Conservation (phyloP, 225 moss, liverwort and hornwort species). For the Marchantia paleacea region DNA sequence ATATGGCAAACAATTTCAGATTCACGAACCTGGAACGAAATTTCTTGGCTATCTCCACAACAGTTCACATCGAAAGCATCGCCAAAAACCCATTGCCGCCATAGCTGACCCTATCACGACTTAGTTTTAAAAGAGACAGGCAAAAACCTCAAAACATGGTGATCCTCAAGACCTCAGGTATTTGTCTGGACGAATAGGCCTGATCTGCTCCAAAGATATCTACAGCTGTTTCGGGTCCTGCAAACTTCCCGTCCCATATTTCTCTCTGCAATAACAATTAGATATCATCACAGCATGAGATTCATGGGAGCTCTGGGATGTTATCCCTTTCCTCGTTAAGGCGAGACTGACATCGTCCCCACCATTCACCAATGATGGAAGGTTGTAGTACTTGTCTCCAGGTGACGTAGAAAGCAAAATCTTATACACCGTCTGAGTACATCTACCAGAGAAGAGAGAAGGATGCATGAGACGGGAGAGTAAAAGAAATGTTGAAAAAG, state of each 20-base stretch:
- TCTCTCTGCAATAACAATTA: conserved; percentile 68
- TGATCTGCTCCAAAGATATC: conserved; percentile 68
- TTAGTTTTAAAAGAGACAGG: conserved; percentile 30
- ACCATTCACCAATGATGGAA: background rate
- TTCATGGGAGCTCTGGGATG: too few species aligned
- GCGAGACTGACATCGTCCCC: background rate
- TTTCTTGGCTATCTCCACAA: background rate
- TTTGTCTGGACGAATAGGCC: conserved; percentile 50
- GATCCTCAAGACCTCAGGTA: conserved; percentile 66
- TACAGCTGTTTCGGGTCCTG: conserved; percentile 70
- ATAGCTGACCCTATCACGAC: conserved; percentile 28
- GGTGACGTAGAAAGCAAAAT: background rate
- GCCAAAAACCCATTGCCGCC: conserved; percentile 8
- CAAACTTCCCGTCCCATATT: conserved; percentile 82
- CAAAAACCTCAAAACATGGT: conserved; percentile 34
- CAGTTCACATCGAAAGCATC: background rate
- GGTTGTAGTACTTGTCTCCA: background rate
- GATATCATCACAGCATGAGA: background rate
- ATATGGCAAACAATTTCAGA: background rate
- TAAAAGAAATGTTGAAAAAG: background rate
- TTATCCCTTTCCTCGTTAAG: too few species aligned
- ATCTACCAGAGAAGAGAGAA: background rate
- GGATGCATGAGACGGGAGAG: background rate
- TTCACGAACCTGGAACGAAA: background rate
- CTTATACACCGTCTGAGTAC: background rate